Evolutionary conservation across 2,329 filamentous ascomycete genomes (phyloP).

Genomic region (Nigrograna mackinnonii): DNA sequence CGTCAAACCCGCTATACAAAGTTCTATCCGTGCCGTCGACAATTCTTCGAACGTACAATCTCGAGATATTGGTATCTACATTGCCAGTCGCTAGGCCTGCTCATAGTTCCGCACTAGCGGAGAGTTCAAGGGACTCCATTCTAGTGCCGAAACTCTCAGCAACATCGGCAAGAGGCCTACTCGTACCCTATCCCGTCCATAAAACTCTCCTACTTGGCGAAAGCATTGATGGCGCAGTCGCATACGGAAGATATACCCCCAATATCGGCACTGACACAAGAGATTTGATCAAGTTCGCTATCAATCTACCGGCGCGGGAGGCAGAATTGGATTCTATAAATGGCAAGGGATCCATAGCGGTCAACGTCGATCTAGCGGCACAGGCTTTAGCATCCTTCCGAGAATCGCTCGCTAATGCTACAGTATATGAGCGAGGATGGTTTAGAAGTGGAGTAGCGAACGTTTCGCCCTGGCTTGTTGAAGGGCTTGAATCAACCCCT

Average conservation of each 20-base stretch:
- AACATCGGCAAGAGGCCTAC: conserved; percentile 64
- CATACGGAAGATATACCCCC: conserved; percentile 47
- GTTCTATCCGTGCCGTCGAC: conserved; percentile 68
- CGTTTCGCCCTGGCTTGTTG: conserved; percentile 66
- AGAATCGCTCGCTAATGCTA: conserved; percentile 69
- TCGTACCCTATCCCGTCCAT: conserved; percentile 82
- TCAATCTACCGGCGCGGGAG: conserved; percentile 56
- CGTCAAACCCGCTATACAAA: conserved; percentile 57
- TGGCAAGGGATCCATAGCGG: conserved; percentile 33
- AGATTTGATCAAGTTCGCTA: conserved; percentile 57
- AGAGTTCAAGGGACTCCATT: conserved; percentile 64
- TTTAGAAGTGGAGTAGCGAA: conserved; percentile 69
- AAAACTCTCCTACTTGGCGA: conserved; percentile 75
- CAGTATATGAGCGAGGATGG: conserved; percentile 75
- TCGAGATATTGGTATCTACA: conserved; percentile 66
- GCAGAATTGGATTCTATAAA: conserved; percentile 36
- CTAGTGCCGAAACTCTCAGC: conserved; percentile 77
- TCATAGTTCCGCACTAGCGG: conserved; percentile 23
- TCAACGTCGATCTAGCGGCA: conserved; percentile 67
- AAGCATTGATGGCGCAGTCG: conserved; percentile 70
- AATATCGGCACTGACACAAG: conserved; percentile 41
- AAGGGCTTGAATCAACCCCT: conserved; percentile 35
- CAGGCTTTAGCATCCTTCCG: conserved; percentile 70
- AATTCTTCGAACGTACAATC: conserved; percentile 60
- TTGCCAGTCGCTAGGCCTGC: conserved; percentile 39